Evolutionary conservation across 2,329 filamentous ascomycete species (phyloP), one percentile per base, ranked within the genome.

Genomic region (Thelonectria blattea): DNA sequence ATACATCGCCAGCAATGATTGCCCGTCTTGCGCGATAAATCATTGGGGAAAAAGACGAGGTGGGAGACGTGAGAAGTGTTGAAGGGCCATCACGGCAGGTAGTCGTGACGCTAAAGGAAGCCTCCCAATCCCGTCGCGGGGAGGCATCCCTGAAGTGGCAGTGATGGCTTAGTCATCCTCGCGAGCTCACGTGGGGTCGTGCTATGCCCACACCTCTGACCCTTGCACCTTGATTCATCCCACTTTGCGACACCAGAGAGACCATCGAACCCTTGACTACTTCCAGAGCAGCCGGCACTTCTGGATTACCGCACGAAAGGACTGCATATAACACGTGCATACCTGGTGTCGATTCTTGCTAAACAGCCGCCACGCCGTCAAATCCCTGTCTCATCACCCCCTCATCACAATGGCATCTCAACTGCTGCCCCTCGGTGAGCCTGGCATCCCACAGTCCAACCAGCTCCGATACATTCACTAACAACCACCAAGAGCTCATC

Each of bases 401-500:
- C 45, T 51, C 57, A 52, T 60, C 69, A 75, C 66, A 58, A 91
- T 92, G 89, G 85, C 90, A 46, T 90, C 90, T 58, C 89, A 91
- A 78, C 84, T 92, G 57, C 83, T 92, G 56, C 90, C 89, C 56
- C 80, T 91, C 69, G 89, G 89, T 91, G 76, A 70, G 78, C 32
- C 46, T 52, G 39, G 20, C 37, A 22, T 45, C n/a, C 50, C 22
- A 45, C 18, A n/a, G 34, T 54, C 41, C 20, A 18, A 30, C 55
- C 37, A 50, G 43, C 56, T 10, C 27, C 52, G 32, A 46, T 32
- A 27, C 22, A 17, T 32, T 32, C 24, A 47, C 68, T 74, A 61
- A 74, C 68, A 55, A 14, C 24, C 46, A 27, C 10, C 17, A 73
- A 97, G 95, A 99, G 80, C 88, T 99, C 75, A 98, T 99, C 78